A percentile compares a stretch with the other conserved stretches of the same genome.
phyloP scores from a whole-genome alignment of 768 basidiomycete genomes.

The Pleurotus eryngii region DNA sequence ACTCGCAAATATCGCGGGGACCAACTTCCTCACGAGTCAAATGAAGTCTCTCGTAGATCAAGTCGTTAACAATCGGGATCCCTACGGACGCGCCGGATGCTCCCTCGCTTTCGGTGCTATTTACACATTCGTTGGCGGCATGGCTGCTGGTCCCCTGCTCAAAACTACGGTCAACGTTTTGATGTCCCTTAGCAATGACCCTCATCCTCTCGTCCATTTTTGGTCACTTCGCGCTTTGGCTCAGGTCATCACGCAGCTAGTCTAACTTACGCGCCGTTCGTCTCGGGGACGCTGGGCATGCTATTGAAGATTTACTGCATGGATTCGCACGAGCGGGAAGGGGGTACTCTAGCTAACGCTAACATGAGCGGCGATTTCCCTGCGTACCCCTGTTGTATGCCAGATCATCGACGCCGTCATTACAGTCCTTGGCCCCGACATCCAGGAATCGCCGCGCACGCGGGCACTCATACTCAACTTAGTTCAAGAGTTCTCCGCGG shows the following conservation, averaged over 20 bases:
- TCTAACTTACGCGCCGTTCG: slow-evolving; percentile 86
- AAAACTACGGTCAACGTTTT: slow-evolving; percentile 95
- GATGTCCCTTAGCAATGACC: slow-evolving; percentile 93
- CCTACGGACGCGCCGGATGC: slow-evolving; percentile 89
- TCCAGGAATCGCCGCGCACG: slow-evolving; percentile 81
- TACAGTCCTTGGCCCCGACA: slow-evolving; percentile 91
- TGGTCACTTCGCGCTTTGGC: slow-evolving; percentile 86
- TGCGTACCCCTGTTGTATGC: slow-evolving; percentile 88
- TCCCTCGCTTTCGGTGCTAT: slow-evolving; percentile 90
- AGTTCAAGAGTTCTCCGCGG: slow-evolving; percentile 79
- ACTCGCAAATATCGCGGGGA: slow-evolving; percentile 78
- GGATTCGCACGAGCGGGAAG: slow-evolving; percentile 91
- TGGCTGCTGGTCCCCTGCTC: slow-evolving; percentile 91
- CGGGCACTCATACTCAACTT: slow-evolving; percentile 81
- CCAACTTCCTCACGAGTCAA: slow-evolving; percentile 78
- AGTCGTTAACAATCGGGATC: slow-evolving; percentile 92
- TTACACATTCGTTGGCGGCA: slow-evolving; percentile 86
- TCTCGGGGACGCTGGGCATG: slow-evolving; percentile 85
- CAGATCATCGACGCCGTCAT: slow-evolving; percentile 92
- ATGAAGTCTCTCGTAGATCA: slow-evolving; percentile 91
- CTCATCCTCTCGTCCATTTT: slow-evolving; percentile 94
- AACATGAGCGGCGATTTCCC: slow-evolving; percentile 91
- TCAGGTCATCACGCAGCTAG: slow-evolving; percentile 87
- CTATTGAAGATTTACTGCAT: slow-evolving; percentile 85
- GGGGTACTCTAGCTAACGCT: slow-evolving; percentile 76